Percentiles rank a stretch among this genome's conserved stretches.
Conservation (phyloP, 2,329 filamentous ascomycete species). For the Beauveria caledonica region DNA sequence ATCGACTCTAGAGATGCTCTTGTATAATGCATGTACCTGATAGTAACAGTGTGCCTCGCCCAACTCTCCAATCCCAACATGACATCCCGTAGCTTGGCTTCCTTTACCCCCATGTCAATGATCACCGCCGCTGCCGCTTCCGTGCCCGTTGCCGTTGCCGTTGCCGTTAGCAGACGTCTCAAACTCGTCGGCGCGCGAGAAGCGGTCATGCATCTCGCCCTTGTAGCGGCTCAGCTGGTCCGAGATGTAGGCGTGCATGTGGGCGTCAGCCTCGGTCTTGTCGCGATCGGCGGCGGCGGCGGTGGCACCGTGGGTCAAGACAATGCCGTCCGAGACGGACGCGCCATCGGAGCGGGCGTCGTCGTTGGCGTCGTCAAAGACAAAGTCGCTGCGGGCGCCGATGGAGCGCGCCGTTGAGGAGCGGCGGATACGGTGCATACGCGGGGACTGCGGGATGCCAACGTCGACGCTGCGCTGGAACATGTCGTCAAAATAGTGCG, state of each 20-base stretch:
- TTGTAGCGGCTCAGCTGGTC: slow-evolving; percentile 69
- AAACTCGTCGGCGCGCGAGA: slow-evolving; percentile 35
- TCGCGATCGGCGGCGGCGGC: slow-evolving; percentile 40
- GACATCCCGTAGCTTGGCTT: no score
- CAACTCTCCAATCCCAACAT: background rate
- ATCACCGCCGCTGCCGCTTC: background rate
- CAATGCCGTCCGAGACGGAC: slow-evolving; percentile 26
- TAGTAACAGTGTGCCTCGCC: no score
- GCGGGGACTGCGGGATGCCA: slow-evolving; percentile 27
- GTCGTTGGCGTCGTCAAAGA: slow-evolving; percentile 19
- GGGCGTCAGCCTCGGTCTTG: slow-evolving; percentile 51
- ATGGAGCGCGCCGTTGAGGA: slow-evolving; percentile 80
- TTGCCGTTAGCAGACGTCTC: slow-evolving; percentile 30
- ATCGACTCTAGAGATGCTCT: slow-evolving; percentile 1
- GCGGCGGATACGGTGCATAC: slow-evolving; percentile 55
- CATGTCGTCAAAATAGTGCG: slow-evolving; percentile 93
- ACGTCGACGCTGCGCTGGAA: slow-evolving; percentile 43
- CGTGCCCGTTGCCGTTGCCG: background rate
- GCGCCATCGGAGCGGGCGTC: slow-evolving; percentile 27
- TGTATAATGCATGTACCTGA: background rate
- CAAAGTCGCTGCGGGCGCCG: slow-evolving; percentile 71
- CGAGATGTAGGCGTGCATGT: slow-evolving; percentile 73
- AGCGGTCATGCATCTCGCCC: slow-evolving; percentile 20
- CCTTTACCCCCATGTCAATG: background rate
- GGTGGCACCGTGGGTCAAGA: slow-evolving; percentile 24